Conservation (phyloP, 1,284 basidiomycete genomes). For the Ceratobasidium sp. region DNA sequence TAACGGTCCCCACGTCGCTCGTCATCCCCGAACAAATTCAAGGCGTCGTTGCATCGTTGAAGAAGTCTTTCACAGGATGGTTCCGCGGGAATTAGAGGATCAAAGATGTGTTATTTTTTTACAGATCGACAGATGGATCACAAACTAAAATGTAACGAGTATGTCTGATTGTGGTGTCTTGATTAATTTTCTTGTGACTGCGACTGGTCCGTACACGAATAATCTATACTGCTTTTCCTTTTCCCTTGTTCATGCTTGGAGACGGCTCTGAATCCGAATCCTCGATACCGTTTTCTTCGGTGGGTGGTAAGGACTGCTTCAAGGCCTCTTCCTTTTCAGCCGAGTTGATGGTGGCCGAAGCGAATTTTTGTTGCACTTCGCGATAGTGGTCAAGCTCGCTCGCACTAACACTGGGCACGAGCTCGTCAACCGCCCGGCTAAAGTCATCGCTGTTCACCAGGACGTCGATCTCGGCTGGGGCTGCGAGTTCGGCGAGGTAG, state of each 20-base stretch:
- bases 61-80: constrained; percentile 29
- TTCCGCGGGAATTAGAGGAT: constrained; percentile 22
- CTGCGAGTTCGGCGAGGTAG: constrained; percentile 87
- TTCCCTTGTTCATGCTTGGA: not conserved
- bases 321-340: constrained; percentile 13
- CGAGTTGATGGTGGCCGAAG: constrained; percentile 46
- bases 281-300: not conserved
- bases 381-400: constrained; percentile 91
- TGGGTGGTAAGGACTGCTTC: not conserved
- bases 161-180: constrained; percentile 14
- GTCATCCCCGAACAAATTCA: constrained; percentile 41
- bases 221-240: constrained; percentile 26
- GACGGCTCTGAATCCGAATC: not conserved
- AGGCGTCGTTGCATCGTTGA: constrained; percentile 19
- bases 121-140: not conserved
- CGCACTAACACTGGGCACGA: constrained; percentile 88
- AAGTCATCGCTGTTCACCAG: constrained; percentile 81
- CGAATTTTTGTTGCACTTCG: constrained; percentile 75
- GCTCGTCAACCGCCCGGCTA: constrained; percentile 70
- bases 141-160: constrained; percentile 12
- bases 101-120: not conserved
- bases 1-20: constrained; percentile 56
- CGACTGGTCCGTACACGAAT: constrained; percentile 33
- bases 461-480: constrained; percentile 74
- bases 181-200: constrained; percentile 21